Conservation (phyloP, 129 eudicot species). For the Saussurea involucrata region DNA sequence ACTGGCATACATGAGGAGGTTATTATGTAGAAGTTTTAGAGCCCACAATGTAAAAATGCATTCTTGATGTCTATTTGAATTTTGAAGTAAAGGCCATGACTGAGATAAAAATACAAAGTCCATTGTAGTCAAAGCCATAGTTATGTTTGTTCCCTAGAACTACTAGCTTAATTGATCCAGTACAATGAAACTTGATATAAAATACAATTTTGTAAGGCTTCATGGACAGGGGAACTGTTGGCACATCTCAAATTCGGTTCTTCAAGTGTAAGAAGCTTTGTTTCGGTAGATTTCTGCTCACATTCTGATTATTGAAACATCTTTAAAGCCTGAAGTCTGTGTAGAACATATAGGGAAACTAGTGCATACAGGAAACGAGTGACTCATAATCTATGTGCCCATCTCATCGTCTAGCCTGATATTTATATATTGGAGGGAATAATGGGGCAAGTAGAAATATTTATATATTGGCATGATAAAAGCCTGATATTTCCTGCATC, state of each 20-base stretch:
- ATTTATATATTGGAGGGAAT: too few species aligned
- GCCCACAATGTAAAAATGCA: neutral
- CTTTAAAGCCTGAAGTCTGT: neutral
- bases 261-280: neutral
- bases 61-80: neutral
- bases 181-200: neutral
- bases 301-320: neutral
- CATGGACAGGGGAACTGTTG: neutral
- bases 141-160: neutral
- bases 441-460: too few species aligned
- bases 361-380: neutral
- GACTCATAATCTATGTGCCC: neutral
- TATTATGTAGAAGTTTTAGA: neutral
- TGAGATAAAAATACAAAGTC: neutral
- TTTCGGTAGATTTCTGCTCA: neutral
- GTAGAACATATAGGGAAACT: neutral
- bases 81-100: neutral
- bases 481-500: neutral
- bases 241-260: neutral
- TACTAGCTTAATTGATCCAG: constrained; percentile 3
- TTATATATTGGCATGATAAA: neutral
- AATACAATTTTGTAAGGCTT: constrained; percentile 2
- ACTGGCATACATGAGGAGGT: constrained; percentile 1
- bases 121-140: neutral
- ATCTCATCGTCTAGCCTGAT: neutral